Conservation (phyloP, 2,329 filamentous ascomycete genomes). For the Scedosporium dehoogii region DNA sequence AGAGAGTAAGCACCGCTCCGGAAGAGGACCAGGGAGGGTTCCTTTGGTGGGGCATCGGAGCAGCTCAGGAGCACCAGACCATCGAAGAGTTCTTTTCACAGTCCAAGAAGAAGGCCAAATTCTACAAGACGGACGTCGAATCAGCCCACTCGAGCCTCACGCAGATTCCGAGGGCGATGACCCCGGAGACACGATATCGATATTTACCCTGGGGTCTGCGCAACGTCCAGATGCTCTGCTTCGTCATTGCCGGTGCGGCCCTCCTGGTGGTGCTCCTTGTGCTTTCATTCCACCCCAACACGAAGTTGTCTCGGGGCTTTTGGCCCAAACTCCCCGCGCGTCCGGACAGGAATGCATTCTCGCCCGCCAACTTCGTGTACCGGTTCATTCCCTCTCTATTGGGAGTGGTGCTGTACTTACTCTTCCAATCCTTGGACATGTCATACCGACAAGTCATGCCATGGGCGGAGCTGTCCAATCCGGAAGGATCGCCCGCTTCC, state of each 20-base stretch:
- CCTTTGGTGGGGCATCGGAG: slow-evolving; percentile 70
- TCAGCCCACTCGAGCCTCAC: not conserved
- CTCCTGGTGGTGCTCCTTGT: slow-evolving; percentile 63
- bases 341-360: slow-evolving; percentile 59
- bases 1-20: slow-evolving; percentile 16
- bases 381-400: slow-evolving; percentile 62
- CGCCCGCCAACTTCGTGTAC: slow-evolving; percentile 80
- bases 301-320: slow-evolving; percentile 60
- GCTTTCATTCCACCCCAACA: slow-evolving; percentile 66
- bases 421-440: slow-evolving; percentile 58
- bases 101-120: not conserved
- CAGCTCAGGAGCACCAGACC: slow-evolving; percentile 13
- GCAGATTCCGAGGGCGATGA: slow-evolving; percentile 3
- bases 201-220: slow-evolving; percentile 72
- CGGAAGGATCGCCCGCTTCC: slow-evolving; percentile 51
- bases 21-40: slow-evolving; percentile 51
- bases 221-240: slow-evolving; percentile 54
- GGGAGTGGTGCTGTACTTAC: slow-evolving; percentile 56
- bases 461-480: slow-evolving; percentile 51
- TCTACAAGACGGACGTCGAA: not conserved
- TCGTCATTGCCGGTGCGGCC: slow-evolving; percentile 47
- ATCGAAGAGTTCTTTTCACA: not conserved
- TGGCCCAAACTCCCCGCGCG: slow-evolving; percentile 53
- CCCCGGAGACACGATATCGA: slow-evolving; percentile 30
- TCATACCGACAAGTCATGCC: slow-evolving; percentile 57